Evolutionary conservation across 2,329 filamentous ascomycete species (phyloP).

Genomic region (Elsinoe perseae): DNA sequence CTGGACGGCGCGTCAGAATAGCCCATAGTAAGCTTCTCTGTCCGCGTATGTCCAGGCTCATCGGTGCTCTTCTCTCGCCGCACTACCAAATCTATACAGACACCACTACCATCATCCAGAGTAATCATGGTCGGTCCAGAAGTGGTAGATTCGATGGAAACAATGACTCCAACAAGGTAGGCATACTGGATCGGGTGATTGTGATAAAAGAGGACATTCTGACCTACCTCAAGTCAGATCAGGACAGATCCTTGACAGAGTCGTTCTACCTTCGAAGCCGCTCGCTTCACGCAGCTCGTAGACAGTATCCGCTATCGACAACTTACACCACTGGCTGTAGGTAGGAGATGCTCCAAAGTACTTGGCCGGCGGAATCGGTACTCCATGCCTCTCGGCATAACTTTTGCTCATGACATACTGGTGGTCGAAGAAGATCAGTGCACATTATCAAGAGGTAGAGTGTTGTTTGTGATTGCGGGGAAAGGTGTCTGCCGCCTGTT

Average conservation of each 20-base stretch:
- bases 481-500: neutral
- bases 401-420: conserved; percentile 33
- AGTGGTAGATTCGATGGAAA: conserved; percentile 37
- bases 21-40: conserved; percentile 1
- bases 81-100: conserved; percentile 49
- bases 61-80: conserved; percentile 21
- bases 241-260: neutral
- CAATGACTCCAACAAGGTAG: conserved; percentile 38
- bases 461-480: neutral
- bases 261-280: conserved; percentile 44
- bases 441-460: neutral
- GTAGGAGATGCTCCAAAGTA: conserved; percentile 55
- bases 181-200: conserved; percentile 47
- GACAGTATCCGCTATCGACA: conserved; percentile 47
- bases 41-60: neutral
- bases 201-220: conserved; percentile 48
- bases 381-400: conserved; percentile 11
- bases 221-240: conserved; percentile 34
- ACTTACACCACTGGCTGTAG: conserved; percentile 55
- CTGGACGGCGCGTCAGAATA: neutral
- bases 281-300: conserved; percentile 42
- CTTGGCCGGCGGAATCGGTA: conserved; percentile 48
- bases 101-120: conserved; percentile 55
- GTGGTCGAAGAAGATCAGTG: neutral
- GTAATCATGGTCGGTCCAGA: conserved; percentile 41